Evolutionary conservation across 768 basidiomycete genomes (phyloP), one percentile per base, ranked within the genome.

Genomic region (Amanita muscaria): DNA sequence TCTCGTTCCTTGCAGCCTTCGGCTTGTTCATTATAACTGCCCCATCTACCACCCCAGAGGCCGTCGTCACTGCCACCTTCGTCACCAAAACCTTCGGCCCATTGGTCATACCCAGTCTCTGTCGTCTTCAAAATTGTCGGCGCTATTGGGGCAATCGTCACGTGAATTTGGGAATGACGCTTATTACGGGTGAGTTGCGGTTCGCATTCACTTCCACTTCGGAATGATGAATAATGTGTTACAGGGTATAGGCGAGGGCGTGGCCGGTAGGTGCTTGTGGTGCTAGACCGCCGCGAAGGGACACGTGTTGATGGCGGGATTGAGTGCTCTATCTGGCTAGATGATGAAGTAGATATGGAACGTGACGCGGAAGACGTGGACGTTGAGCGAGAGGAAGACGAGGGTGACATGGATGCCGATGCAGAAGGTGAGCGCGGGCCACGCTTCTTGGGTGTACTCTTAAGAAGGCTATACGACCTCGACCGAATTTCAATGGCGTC

Each of bases 121-220:
- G 69, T 76, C 14, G 88, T 88, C 68, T 98, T 99, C 51, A 98
- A 72, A 36, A 88, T 74, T 4, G 96, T 93, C 6, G 77, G 76
- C 23, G 74, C 69, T 47, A 74, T 74, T 10, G 65, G 70, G 14
- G 65, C 73, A 50, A 72, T 74, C 16, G 64, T 72, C 34, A 74
- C 70, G 50, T 67, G 62, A 1, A 46, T 29, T n/a, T 30, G 44
- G 7, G 37, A 59, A 15, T 62, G 55, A 25, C 40, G 30, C 29
- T 45, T 36, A n/a, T 46, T 22, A n/a, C 40, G 49, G 24, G 53
- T 50, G 33, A 56, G n/a, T 19, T 30, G 40, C 21, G 27, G 22
- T 9, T 22, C 19, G 15, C 11, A 24, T 14, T 33, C 30, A 11
- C 30, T 39, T 21, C 38, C 46, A 4, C 25, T 40, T 58, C 59